A percentile compares a stretch with the other conserved stretches of the same genome.
Conservation (phyloP, 2,329 filamentous ascomycete species). For the Tolypocladium sp. region DNA sequence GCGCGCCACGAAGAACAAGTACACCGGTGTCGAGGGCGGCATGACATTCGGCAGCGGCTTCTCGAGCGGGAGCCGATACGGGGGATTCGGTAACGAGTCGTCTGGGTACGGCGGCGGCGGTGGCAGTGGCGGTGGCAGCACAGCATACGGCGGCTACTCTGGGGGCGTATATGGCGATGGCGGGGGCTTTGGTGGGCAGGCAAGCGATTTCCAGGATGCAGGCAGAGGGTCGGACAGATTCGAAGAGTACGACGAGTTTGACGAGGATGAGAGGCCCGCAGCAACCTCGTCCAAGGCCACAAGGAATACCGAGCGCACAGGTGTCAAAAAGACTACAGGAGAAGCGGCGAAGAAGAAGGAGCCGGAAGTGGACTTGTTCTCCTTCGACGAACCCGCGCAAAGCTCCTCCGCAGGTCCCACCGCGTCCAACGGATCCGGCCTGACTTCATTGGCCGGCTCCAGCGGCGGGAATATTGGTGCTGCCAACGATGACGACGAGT, state of each 20-base stretch:
- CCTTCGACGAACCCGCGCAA: conserved; percentile 70
- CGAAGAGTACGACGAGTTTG: conserved; percentile 95
- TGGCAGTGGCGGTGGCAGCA: conserved; percentile 6
- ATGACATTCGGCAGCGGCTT: conserved; percentile 50
- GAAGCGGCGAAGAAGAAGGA: conserved; percentile 72
- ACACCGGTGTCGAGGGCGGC: conserved; percentile 86
- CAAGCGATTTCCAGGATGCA: conserved; percentile 61
- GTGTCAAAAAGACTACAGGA: conserved; percentile 34
- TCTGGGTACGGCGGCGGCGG: conserved; percentile 55
- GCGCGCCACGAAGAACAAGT: conserved; percentile 83
- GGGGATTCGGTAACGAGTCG: conserved; percentile 86
- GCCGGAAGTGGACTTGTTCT: conserved; percentile 87
- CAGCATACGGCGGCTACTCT: conserved; percentile 50
- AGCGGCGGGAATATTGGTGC: conserved; percentile 11
- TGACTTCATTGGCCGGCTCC: conserved; percentile 32
- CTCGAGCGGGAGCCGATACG: conserved; percentile 54
- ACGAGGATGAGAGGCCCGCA: conserved; percentile 54
- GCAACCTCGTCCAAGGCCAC: conserved; percentile 37
- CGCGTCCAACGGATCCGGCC: conserved; percentile 35
- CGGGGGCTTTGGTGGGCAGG: conserved; percentile 79
- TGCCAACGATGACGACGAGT: conserved; percentile 70
- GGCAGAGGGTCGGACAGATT: conserved; percentile 62
- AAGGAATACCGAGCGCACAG: conserved; percentile 20
- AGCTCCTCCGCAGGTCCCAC: conserved; percentile 34
- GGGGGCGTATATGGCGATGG: conserved; percentile 89